A percentile compares a stretch with the other conserved stretches of the same genome.
These are phyloP conservation scores for Termitomyces sp. DNA, from an alignment of 768 basidiomycete genomes.

Conservation along the genomic window DNA sequence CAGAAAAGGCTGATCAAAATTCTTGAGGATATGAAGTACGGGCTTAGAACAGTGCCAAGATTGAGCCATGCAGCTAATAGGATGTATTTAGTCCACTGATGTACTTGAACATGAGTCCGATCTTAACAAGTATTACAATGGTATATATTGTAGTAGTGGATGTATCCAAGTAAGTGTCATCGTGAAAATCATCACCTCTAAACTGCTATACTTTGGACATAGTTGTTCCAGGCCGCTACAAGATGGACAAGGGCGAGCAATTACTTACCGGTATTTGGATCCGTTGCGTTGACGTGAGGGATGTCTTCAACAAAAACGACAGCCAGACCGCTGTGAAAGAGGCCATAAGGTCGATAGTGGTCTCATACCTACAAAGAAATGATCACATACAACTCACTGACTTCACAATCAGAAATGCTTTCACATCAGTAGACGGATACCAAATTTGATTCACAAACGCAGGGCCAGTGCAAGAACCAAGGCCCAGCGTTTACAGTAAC, in stretches of 20 bases:
- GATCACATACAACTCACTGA: slow-evolving; percentile 28
- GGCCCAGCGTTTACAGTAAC: slow-evolving; percentile 11
- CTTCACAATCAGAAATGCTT: slow-evolving; percentile 6
- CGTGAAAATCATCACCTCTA: background rate
- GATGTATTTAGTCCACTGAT: background rate
- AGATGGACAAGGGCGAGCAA: background rate
- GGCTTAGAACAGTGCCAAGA: background rate
- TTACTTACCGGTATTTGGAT: slow-evolving; percentile 18
- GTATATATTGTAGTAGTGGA: no score
- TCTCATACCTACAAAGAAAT: background rate
- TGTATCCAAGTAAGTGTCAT: background rate
- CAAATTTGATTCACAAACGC: background rate
- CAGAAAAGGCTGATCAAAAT: no score
- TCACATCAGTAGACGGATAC: background rate
- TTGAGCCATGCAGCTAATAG: background rate
- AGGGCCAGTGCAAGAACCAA: slow-evolving; percentile 24
- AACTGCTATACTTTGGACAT: slow-evolving; percentile 24
- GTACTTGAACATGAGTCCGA: background rate
- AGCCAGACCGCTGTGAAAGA: slow-evolving; percentile 20
- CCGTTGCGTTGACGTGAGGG: slow-evolving; percentile 12
- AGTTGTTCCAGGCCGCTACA: slow-evolving; percentile 26
- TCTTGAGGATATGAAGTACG: background rate
- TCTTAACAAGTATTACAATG: background rate
- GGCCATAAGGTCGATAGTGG: background rate
- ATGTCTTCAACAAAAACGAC: slow-evolving; percentile 30